Evolutionary conservation across 1,284 basidiomycete species (phyloP).

Genomic region (Cryptococcus wingfieldii): DNA sequence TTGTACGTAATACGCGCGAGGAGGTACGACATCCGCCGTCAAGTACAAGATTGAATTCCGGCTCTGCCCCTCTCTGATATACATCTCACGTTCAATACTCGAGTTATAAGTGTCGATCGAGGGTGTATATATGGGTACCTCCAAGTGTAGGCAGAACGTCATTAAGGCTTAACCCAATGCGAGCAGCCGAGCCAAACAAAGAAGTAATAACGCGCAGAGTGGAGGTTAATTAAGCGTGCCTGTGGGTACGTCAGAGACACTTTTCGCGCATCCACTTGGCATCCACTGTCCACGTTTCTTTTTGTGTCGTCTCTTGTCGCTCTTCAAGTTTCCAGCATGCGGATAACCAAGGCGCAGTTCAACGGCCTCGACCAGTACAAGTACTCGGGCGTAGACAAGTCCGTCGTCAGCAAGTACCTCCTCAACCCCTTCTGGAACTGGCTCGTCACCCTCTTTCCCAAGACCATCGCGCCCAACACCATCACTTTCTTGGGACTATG

Average conservation of each 20-base stretch:
- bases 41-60: too few relatives aligned
- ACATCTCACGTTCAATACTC: too few relatives aligned
- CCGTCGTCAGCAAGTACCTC: conserved; percentile 51
- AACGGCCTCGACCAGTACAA: conserved; percentile 56
- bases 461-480: conserved; percentile 82
- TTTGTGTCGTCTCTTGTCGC: neutral
- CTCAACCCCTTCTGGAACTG: conserved; percentile 91
- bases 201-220: too few relatives aligned
- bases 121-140: too few relatives aligned
- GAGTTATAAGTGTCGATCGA: too few relatives aligned
- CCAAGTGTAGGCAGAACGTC: too few relatives aligned
- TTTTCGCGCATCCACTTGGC: neutral
- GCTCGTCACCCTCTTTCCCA: conserved; percentile 88
- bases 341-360: conserved; percentile 49
- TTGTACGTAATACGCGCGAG: neutral
- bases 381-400: conserved; percentile 57
- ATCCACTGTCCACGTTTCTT: neutral
- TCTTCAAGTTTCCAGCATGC: conserved; percentile 19
- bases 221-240: too few relatives aligned
- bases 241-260: too few relatives aligned
- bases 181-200: too few relatives aligned
- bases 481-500: conserved; percentile 77
- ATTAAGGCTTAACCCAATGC: too few relatives aligned
- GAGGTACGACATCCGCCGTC: neutral
- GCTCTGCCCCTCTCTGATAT: too few relatives aligned